These are phyloP conservation scores for Zea mays DNA, from an alignment of 176 grass and related monocot genomes.

Conservation along the genomic window Zm-B73-REFERENCE-NAM-5.0 NC_050105.1:107151001-107151500, in stretches of 20 bases:
- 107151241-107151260: constrained; percentile 98
- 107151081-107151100: constrained; percentile 99
- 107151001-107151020: constrained; percentile 74
- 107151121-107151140: constrained; percentile 30
- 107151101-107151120: constrained; percentile 75
- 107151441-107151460: too few relatives aligned
- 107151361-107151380: background rate
- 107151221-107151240: constrained; percentile 97
- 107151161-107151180: constrained; percentile 19
- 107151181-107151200: constrained; percentile 34
- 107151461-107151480: too few relatives aligned
- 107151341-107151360: background rate
- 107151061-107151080: constrained; percentile 97
- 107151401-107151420: too few relatives aligned
- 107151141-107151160: background rate
- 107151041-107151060: constrained; percentile 92
- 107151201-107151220: constrained; percentile 26
- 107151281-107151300: constrained; percentile 96
- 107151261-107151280: constrained; percentile 97
- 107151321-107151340: background rate
- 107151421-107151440: background rate
- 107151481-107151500: too few relatives aligned
- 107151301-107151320: constrained; percentile 46
- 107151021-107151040: constrained; percentile 97
- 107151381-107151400: constrained; percentile 10